Conservation (phyloP, 2,329 filamentous ascomycete species). For the Teratosphaeria epicoccoides region DNA sequence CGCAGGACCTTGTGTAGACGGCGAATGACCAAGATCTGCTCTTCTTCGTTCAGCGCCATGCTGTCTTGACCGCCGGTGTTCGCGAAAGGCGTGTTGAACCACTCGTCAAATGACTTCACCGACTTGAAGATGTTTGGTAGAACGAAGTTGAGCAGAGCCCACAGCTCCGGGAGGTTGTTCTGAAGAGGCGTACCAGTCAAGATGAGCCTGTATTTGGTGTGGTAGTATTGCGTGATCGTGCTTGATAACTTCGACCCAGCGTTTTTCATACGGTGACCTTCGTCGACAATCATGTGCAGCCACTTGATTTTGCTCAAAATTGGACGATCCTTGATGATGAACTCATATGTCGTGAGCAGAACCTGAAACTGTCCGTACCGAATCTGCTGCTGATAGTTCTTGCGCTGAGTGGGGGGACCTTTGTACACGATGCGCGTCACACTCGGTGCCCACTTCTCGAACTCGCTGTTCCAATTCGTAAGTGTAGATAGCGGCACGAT, state of each 20-base stretch:
- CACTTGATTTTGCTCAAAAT: conserved; percentile 97
- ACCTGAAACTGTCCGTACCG: conserved; percentile 94
- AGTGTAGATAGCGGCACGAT: conserved; percentile 94
- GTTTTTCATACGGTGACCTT: conserved; percentile 99
- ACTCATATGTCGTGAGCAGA: conserved; percentile 93
- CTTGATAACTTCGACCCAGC: conserved; percentile 88
- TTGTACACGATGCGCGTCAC: conserved; percentile 90
- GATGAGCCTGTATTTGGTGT: conserved; percentile 88
- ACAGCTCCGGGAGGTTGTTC: conserved; percentile 91
- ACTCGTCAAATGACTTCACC: conserved; percentile 96
- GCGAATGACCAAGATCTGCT: conserved; percentile 94
- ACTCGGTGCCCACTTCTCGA: conserved; percentile 95
- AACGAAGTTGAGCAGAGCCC: conserved; percentile 97
- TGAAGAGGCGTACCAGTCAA: conserved; percentile 94
- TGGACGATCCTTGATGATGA: conserved; percentile 97
- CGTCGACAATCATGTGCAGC: conserved; percentile 99
- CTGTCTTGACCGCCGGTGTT: conserved; percentile 97
- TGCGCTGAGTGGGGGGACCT: conserved; percentile 77
- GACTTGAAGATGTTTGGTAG: conserved; percentile 98
- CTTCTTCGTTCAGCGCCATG: conserved; percentile 99
- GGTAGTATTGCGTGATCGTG: conserved; percentile 91
- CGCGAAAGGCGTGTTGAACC: conserved; percentile 99
- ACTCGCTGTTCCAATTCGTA: conserved; percentile 97
- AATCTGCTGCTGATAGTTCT: conserved; percentile 85
- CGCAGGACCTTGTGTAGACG: conserved; percentile 95